Percentiles rank a stretch among this genome's conserved stretches.
Conservation (phyloP, 768 basidiomycete species). For the Dentipellis fragilis region DNA sequence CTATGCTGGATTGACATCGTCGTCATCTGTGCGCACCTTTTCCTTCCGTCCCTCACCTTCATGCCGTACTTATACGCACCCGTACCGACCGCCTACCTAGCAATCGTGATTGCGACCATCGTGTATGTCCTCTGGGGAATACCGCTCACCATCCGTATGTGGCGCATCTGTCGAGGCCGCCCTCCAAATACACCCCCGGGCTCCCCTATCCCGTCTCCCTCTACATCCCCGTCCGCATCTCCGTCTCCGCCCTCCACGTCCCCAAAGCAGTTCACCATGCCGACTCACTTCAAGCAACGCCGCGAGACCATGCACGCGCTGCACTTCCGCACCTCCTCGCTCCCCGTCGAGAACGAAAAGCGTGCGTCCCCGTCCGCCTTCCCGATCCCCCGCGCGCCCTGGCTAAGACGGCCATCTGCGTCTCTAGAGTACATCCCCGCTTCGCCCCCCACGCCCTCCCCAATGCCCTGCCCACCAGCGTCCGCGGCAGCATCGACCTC, state of each 20-base stretch:
- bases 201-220: neutral
- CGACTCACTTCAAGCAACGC: neutral
- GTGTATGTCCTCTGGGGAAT: constrained; percentile 16
- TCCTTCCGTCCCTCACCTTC: neutral
- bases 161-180: constrained; percentile 6
- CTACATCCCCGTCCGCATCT: neutral
- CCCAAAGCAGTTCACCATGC: neutral
- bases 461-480: too few species aligned
- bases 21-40: constrained; percentile 12
- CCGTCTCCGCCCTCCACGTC: too few species aligned
- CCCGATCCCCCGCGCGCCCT: neutral
- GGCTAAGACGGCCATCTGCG: neutral
- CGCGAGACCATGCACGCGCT: neutral
- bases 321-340: neutral
- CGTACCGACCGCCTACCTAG: constrained; percentile 6
- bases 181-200: neutral
- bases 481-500: neutral
- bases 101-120: constrained; percentile 11
- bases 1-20: constrained; percentile 13
- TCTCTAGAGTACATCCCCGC: neutral
- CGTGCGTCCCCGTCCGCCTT: neutral
- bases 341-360: neutral
- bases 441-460: too few species aligned
- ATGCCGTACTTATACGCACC: neutral
- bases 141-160: constrained; percentile 12